Percentiles rank a stretch among this genome's conserved stretches.
phyloP scores from a whole-genome alignment of 768 basidiomycete species.

The Suillus lakei region DNA sequence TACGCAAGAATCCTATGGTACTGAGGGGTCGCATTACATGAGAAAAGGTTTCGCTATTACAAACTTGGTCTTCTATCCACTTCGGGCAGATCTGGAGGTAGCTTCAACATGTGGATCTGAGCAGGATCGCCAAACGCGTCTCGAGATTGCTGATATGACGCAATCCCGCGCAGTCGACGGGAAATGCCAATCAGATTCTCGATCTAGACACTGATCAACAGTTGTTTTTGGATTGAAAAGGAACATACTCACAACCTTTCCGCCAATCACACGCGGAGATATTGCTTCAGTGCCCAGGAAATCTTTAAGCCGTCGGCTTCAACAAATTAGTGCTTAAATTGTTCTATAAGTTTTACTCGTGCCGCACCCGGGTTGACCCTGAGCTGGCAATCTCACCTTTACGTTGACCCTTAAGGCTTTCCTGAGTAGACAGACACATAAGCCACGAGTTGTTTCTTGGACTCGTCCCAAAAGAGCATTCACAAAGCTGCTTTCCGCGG shows the following conservation, averaged over 20 bases:
- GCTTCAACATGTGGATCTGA: constrained; percentile 16
- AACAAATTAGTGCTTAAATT: neutral
- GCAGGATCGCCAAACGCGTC: neutral
- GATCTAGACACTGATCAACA: neutral
- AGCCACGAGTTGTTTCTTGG: neutral
- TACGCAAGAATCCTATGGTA: neutral
- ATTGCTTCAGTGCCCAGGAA: neutral
- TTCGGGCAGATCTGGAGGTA: constrained; percentile 23
- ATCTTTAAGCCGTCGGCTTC: too few relatives aligned
- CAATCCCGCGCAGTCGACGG: neutral
- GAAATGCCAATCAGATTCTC: neutral
- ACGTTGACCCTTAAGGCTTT: constrained; percentile 1
- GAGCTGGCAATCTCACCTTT: neutral
- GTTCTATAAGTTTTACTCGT: neutral
- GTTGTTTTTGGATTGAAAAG: neutral
- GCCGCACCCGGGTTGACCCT: neutral
- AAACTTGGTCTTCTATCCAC: constrained; percentile 24
- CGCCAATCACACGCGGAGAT: neutral
- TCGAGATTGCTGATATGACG: constrained; percentile 1
- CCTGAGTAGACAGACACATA: constrained; percentile 2
- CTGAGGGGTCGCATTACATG: neutral
- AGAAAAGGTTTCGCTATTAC: constrained; percentile 34
- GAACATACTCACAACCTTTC: neutral
- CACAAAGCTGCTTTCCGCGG: neutral
- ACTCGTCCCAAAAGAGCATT: neutral